Evolutionary conservation across 2,329 filamentous ascomycete genomes (phyloP).

Genomic region (Shiraia bambusicola): DNA sequence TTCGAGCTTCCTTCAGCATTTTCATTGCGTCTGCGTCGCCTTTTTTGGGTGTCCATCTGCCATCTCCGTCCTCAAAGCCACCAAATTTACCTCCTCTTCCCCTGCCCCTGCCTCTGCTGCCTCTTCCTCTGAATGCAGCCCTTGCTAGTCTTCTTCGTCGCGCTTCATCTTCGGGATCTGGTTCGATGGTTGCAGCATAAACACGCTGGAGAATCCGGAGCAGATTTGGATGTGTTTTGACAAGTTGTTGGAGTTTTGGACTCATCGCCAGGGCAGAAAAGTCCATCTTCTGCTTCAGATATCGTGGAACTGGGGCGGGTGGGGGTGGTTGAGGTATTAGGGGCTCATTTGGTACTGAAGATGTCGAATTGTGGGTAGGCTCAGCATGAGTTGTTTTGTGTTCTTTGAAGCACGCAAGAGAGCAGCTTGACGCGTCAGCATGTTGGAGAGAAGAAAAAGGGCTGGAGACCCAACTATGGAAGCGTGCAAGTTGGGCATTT

Average conservation of each 20-base stretch:
- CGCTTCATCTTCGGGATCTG: conserved; percentile 28
- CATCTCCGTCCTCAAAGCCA: conserved; percentile 11
- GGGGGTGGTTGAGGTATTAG: conserved; percentile 28
- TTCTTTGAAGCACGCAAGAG: conserved; percentile 33
- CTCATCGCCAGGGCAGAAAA: conserved; percentile 35
- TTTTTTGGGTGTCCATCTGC: conserved; percentile 34
- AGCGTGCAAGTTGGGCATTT: conserved; percentile 52
- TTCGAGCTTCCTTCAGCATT: conserved; percentile 27
- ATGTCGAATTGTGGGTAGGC: conserved; percentile 1
- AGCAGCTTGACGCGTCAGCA: conserved; percentile 30
- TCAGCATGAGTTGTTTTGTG: conserved; percentile 32
- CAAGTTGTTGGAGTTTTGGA: conserved; percentile 28
- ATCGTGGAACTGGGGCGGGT: conserved; percentile 32
- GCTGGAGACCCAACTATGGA: conserved; percentile 44
- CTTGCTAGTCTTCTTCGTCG: conserved; percentile 15
- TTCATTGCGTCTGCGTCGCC: conserved; percentile 35
- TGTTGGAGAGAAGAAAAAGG: background rate
- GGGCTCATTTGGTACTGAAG: conserved; percentile 3
- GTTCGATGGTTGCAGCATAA: conserved; percentile 38
- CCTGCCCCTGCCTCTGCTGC: conserved; percentile 18
- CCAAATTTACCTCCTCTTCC: conserved; percentile 20
- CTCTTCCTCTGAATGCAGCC: conserved; percentile 18
- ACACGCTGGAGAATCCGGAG: conserved; percentile 33
- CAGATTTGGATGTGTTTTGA: conserved; percentile 28
- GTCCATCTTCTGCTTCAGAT: conserved; percentile 34